phyloP scores from a whole-genome alignment of 129 eudicot species.

The Kitagawia praeruptora region DNA sequence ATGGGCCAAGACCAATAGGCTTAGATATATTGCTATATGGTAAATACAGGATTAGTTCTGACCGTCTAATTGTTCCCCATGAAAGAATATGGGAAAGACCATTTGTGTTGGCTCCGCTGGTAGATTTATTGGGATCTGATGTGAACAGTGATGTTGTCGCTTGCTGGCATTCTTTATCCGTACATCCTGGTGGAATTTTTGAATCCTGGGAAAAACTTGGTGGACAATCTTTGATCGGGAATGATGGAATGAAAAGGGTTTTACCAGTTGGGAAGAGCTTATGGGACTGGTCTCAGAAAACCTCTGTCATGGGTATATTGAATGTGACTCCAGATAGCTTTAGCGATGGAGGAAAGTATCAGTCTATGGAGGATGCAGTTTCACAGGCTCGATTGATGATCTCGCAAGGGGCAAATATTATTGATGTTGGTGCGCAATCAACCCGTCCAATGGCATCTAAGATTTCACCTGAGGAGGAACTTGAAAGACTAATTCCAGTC shows the following conservation, averaged over 20 bases:
- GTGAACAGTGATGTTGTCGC: slow-evolving; percentile 42
- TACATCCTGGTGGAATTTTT: slow-evolving; percentile 44
- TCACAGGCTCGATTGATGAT: slow-evolving; percentile 57
- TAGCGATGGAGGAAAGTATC: slow-evolving; percentile 87
- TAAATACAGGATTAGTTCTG: slow-evolving; percentile 46
- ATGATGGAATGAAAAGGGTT: slow-evolving; percentile 77
- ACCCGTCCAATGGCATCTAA: slow-evolving; percentile 83
- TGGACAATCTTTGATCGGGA: slow-evolving; percentile 76
- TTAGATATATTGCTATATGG: slow-evolving; percentile 81
- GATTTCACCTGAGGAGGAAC: slow-evolving; percentile 63
- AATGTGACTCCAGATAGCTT: slow-evolving; percentile 94
- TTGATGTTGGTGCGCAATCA: slow-evolving; percentile 94
- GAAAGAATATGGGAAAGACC: slow-evolving; percentile 93
- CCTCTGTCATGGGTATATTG: slow-evolving; percentile 77
- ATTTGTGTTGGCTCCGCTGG: slow-evolving; percentile 82
- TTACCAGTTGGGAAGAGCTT: slow-evolving; percentile 50
- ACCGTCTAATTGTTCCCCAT: slow-evolving; percentile 68
- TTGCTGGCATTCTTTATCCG: slow-evolving; percentile 61
- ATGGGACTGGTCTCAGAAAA: slow-evolving; percentile 83
- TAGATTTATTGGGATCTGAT: slow-evolving; percentile 69
- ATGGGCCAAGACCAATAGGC: slow-evolving; percentile 96
- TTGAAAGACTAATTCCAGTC: slow-evolving; percentile 70
- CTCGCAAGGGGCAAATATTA: slow-evolving; percentile 72
- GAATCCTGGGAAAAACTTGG: slow-evolving; percentile 77
- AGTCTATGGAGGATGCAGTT: slow-evolving; percentile 52